A percentile compares a stretch with the other conserved stretches of the same genome.
These are phyloP conservation scores for Hydnomerulius pinastri DNA, from an alignment of 768 basidiomycete species.

Conservation along the genomic window DNA sequence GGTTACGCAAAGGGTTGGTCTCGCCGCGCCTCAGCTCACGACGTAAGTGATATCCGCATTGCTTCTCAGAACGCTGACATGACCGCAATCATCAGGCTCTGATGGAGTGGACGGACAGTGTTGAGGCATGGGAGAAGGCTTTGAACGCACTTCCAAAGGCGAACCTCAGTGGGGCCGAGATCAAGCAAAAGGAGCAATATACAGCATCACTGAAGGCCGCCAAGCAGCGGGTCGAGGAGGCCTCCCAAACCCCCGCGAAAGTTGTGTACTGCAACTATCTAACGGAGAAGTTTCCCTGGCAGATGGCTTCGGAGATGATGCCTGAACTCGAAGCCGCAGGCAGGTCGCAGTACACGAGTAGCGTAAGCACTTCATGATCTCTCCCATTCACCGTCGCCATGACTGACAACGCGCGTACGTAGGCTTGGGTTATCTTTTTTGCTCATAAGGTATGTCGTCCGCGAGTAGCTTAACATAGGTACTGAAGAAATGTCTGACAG, in stretches of 20 bases:
- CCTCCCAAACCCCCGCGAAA: not conserved
- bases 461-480: not conserved
- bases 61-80: not conserved
- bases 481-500: not conserved
- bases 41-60: conserved; percentile 17
- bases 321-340: conserved; percentile 4
- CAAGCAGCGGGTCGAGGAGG: conserved; percentile 20
- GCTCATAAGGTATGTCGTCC: conserved; percentile 12
- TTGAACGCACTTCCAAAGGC: conserved; percentile 30
- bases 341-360: not conserved
- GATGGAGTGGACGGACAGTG: conserved; percentile 4
- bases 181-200: conserved; percentile 39
- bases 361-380: not conserved
- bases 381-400: not conserved
- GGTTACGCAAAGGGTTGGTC: conserved; percentile 45
- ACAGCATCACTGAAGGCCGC: conserved; percentile 23
- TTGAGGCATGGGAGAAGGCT: conserved; percentile 29
- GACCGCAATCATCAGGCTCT: conserved; percentile 5
- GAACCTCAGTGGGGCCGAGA: conserved; percentile 31
- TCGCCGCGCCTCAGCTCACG: conserved; percentile 37
- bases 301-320: conserved; percentile 6
- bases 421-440: conserved; percentile 23
- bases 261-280: not conserved
- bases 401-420: not conserved
- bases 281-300: conserved; percentile 5